Base-by-base conservation (phyloP, 2,329 filamentous ascomycete species). In the Diaporthe citri region DNA sequence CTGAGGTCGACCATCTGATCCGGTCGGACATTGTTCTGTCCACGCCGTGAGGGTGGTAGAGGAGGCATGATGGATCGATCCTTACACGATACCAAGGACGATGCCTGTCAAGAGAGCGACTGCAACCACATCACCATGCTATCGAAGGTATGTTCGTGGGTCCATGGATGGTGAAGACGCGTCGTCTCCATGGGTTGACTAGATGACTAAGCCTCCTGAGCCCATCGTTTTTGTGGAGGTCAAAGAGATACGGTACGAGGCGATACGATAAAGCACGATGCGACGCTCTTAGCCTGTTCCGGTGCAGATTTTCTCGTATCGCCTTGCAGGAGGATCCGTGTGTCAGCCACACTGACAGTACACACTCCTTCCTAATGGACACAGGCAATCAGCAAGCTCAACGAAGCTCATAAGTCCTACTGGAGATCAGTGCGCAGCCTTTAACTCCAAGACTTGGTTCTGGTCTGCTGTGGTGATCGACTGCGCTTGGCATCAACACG, bases 1-100 rank as follows among this genome's bases (percentile, higher is more conserved):
- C 72, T 74, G 34, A 74, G 66, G 60, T 76, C 74, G 43, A 76
- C 62, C 74, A 76, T 76, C n/a, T 60, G 66, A 22, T 74, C 46
- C 36, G 72, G 74, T 9, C 52, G 69, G 36, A 76, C 72, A 51
- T 76, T 76, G 56, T 60, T 39, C 60, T 74, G 74, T 28, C 72
- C 74, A 46, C 74, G 39, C n/a, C 39, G 43, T 7, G 74, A 76
- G 17, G 74, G 74, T 8, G 74, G 74, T 34, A 75, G 48, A 12
- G 74, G 51, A 74, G 56, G 41, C 74, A 75, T 75, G 34, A 9
- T 51, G 25, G 41, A 20, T 13, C 25, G 69, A 20, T 36, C 55
- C 28, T 15, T 22, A 10, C 28, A 25, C 22, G 31, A 39, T 25
- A 51, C 10, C 52, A 36, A 36, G 69, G 55, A 20, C 13, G 15